A percentile compares a stretch with the other conserved stretches of the same genome.
These are phyloP conservation scores for Xenosphaeropsis pyriputrescens DNA, from an alignment of 2,329 filamentous ascomycete genomes.

Conservation along the genomic window DNA sequence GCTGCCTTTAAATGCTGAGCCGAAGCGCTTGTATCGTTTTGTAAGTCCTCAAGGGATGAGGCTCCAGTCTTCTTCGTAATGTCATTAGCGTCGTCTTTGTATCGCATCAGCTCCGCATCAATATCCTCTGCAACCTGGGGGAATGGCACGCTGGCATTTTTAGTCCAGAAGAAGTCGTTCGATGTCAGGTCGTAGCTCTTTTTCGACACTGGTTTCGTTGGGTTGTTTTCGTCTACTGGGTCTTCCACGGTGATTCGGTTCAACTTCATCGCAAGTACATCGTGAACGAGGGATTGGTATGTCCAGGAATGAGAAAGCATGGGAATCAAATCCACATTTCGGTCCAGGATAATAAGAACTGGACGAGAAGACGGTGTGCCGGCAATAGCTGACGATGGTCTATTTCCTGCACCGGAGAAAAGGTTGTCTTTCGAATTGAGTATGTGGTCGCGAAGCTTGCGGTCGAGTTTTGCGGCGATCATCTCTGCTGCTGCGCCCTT, in stretches of 20 bases:
- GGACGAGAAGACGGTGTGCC: slow-evolving; percentile 63
- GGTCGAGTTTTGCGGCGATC: slow-evolving; percentile 85
- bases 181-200: slow-evolving; percentile 81
- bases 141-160: slow-evolving; percentile 81
- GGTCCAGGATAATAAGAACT: slow-evolving; percentile 83
- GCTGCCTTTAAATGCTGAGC: slow-evolving; percentile 93
- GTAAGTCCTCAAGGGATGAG: slow-evolving; percentile 80
- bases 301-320: slow-evolving; percentile 98
- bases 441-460: slow-evolving; percentile 90
- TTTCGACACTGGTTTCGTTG: slow-evolving; percentile 62
- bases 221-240: slow-evolving; percentile 62
- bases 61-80: slow-evolving; percentile 93
- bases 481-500: slow-evolving; percentile 88
- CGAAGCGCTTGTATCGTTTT: slow-evolving; percentile 76
- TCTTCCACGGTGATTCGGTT: slow-evolving; percentile 92
- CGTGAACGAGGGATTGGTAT: slow-evolving; percentile 71
- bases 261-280: slow-evolving; percentile 65
- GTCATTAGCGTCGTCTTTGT: slow-evolving; percentile 88
- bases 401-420: slow-evolving; percentile 50
- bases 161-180: slow-evolving; percentile 93
- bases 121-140: slow-evolving; percentile 95
- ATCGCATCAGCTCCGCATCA: slow-evolving; percentile 81
- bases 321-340: slow-evolving; percentile 87
- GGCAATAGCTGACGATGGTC: slow-evolving; percentile 37
- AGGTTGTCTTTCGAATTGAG: slow-evolving; percentile 97